phyloP scores from a whole-genome alignment of 129 eudicot genomes.

The Chrysanthemum lavandulifolium region DNA sequence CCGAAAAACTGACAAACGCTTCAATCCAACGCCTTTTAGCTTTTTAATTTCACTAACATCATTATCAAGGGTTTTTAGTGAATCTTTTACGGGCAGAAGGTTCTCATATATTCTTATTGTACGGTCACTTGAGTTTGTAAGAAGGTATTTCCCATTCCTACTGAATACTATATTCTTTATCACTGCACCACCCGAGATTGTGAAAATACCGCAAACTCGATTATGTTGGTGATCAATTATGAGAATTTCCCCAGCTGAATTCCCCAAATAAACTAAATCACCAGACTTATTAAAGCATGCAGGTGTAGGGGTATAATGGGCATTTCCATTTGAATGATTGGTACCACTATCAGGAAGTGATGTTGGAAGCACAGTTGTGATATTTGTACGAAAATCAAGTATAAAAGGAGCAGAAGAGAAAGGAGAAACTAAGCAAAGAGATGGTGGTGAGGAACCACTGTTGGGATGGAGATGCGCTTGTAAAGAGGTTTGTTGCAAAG shows the following conservation, averaged over 20 bases:
- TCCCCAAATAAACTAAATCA: constrained; percentile 85
- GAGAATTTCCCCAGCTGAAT: constrained; percentile 82
- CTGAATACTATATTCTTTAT: constrained; percentile 81
- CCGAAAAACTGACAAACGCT: constrained; percentile 55
- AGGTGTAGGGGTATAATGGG: constrained; percentile 71
- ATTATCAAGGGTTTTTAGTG: constrained; percentile 41
- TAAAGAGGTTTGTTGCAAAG: constrained; percentile 68
- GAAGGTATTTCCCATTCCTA: constrained; percentile 73
- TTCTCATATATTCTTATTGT: constrained; percentile 81
- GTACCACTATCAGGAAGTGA: constrained; percentile 40
- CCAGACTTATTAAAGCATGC: constrained; percentile 88
- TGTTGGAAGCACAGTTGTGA: constrained; percentile 54
- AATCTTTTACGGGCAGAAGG: constrained; percentile 60
- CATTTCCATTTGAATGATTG: constrained; percentile 64
- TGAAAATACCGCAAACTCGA: constrained; percentile 51
- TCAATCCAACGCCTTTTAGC: constrained; percentile 62
- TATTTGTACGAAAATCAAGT: constrained; percentile 53
- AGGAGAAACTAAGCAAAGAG: constrained; percentile 75
- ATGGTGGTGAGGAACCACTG: constrained; percentile 56
- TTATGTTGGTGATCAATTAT: constrained; percentile 53
- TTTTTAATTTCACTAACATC: constrained; percentile 40
- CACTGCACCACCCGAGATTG: constrained; percentile 64
- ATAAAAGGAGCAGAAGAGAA: constrained; percentile 84
- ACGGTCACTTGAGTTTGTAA: constrained; percentile 86
- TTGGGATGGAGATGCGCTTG: constrained; percentile 76